These are phyloP conservation scores for Kodamaea sp. DNA, from an alignment of 1,139 yeast species.

Conservation along the genomic window DNA sequence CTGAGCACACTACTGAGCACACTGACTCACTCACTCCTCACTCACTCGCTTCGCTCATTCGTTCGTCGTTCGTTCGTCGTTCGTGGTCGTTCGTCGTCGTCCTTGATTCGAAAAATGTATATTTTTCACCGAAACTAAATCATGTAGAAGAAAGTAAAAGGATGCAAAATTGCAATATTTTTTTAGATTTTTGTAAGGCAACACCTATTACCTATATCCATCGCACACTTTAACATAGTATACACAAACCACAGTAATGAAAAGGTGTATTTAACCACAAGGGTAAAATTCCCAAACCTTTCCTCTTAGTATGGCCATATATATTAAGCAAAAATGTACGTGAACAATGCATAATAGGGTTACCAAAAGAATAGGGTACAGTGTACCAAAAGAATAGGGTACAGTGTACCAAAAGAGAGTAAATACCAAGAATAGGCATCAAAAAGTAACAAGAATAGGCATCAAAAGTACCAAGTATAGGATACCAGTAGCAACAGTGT, in stretches of 20 bases:
- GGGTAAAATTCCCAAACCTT: slow-evolving; percentile 11
- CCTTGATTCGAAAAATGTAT: too few species aligned
- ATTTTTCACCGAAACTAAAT: too few species aligned
- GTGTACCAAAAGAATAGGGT: slow-evolving; percentile 5
- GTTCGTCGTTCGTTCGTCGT: too few species aligned
- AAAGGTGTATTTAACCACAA: slow-evolving; percentile 11
- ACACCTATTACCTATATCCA: slow-evolving; percentile 12
- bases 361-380: slow-evolving; percentile 3
- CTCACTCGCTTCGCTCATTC: too few species aligned
- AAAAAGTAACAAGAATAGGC: slow-evolving; percentile 3
- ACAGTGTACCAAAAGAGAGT: slow-evolving; percentile 7
- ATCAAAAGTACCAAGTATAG: neutral
- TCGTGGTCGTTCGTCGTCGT: too few species aligned
- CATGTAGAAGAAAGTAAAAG: too few species aligned
- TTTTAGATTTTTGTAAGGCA: neutral
- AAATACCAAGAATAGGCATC: too few species aligned
- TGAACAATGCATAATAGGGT: slow-evolving; percentile 13
- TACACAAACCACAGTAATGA: slow-evolving; percentile 18
- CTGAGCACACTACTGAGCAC: too few species aligned
- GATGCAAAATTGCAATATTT: too few species aligned
- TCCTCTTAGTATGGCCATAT: slow-evolving; percentile 17
- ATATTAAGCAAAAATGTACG: slow-evolving; percentile 19
- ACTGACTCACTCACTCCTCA: too few species aligned
- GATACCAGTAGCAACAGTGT: neutral
- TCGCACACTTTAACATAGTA: slow-evolving; percentile 19